Percentiles rank a stretch among this genome's conserved stretches.
Conservation (phyloP, 192 early-diverging fungal species). For the Coemansia umbellata region DNA sequence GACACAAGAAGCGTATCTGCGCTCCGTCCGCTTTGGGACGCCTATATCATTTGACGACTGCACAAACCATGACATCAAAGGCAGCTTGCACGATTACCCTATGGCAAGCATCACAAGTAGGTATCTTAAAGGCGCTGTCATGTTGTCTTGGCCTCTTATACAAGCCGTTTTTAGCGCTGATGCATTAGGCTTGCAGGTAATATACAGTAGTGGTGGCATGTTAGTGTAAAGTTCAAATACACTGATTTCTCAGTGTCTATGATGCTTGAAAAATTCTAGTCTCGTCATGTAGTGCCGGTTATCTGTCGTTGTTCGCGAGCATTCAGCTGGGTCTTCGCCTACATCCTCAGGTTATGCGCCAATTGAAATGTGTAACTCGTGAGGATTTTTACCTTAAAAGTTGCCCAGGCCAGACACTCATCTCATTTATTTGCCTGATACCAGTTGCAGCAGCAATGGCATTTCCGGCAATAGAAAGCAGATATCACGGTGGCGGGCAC, state of each 20-base stretch:
- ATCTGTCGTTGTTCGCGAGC: constrained; percentile 43
- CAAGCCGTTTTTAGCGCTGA: background rate
- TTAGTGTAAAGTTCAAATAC: too few species aligned
- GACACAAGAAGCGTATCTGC: constrained; percentile 9
- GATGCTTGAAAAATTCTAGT: constrained; percentile 4
- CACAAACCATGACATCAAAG: constrained; percentile 3
- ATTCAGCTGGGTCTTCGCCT: constrained; percentile 30
- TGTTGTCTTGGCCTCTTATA: too few species aligned
- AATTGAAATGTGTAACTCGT: constrained; percentile 9
- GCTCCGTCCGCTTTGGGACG: constrained; percentile 8
- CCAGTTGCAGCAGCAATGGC: constrained; percentile 36
- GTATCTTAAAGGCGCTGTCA: too few species aligned
- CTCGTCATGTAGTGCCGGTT: constrained; percentile 17
- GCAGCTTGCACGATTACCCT: constrained; percentile 16
- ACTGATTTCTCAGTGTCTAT: background rate
- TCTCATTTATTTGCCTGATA: constrained; percentile 30
- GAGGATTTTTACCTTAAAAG: background rate
- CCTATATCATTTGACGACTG: constrained; percentile 20
- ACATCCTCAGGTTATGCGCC: constrained; percentile 30
- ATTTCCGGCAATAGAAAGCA: constrained; percentile 26
- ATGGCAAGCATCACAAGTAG: constrained; percentile 15
- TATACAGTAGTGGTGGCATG: too few species aligned
- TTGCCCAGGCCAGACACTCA: constrained; percentile 31
- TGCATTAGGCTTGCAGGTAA: too few species aligned
- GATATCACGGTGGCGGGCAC: constrained; percentile 31